Conservation (phyloP, 2,329 filamentous ascomycete genomes). For the Arthrobotrys conoides region DNA sequence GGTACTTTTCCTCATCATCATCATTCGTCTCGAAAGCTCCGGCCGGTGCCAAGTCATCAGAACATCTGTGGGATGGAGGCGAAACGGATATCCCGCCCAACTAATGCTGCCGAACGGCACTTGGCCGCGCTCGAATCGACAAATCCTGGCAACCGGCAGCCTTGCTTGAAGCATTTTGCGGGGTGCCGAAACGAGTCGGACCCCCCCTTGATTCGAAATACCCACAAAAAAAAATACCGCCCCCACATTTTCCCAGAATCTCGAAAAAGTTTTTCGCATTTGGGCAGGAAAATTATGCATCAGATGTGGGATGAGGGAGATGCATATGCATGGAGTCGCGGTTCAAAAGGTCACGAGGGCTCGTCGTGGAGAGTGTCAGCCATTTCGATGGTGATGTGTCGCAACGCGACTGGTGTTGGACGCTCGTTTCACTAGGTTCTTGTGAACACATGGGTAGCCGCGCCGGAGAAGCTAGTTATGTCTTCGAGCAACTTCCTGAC, state of each 20-base stretch:
- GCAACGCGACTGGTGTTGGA: slow-evolving; percentile 51
- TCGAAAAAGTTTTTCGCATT: not conserved
- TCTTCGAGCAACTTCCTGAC: slow-evolving; percentile 3
- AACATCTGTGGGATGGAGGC: slow-evolving; percentile 40
- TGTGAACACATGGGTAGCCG: not conserved
- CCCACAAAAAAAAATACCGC: slow-evolving; percentile 37
- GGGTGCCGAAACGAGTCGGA: slow-evolving; percentile 38
- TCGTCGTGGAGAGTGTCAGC: not conserved
- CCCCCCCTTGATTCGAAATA: slow-evolving; percentile 14
- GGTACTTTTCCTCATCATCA: not conserved
- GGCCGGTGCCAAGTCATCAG: slow-evolving; percentile 21
- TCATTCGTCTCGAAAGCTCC: not conserved
- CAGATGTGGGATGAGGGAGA: slow-evolving; percentile 19
- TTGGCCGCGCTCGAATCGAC: slow-evolving; percentile 35
- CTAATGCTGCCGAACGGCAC: slow-evolving; percentile 45
- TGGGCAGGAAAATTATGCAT: slow-evolving; percentile 19
- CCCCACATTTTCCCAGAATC: slow-evolving; percentile 35
- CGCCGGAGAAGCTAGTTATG: not conserved
- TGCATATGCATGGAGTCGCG: slow-evolving; percentile 32
- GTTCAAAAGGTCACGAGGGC: slow-evolving; percentile 38
- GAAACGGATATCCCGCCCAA: slow-evolving; percentile 38
- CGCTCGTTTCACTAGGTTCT: slow-evolving; percentile 8
- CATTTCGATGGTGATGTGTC: slow-evolving; percentile 49
- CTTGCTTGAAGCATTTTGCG: slow-evolving; percentile 39
- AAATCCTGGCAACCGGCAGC: slow-evolving; percentile 29